Conservation (phyloP, 2,329 filamentous ascomycete species). For the Sclerotiophoma versabilis region DNA sequence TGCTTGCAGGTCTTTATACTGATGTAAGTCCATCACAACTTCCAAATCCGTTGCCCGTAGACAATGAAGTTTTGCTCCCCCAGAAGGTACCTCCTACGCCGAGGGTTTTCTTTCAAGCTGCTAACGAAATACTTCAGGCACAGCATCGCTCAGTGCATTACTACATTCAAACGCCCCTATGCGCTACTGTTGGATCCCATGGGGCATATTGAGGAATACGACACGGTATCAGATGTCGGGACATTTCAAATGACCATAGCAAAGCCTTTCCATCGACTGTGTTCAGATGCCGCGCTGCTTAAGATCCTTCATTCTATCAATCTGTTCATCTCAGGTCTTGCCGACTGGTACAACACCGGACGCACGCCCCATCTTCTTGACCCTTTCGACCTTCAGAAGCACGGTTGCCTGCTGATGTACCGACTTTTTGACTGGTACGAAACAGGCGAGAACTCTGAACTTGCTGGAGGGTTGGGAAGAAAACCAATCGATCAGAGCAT, state of each 20-base stretch:
- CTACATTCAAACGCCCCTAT: slow-evolving; percentile 42
- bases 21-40: slow-evolving; percentile 31
- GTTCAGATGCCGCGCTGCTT: neutral
- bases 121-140: slow-evolving; percentile 30
- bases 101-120: neutral
- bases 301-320: neutral
- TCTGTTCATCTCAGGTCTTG: slow-evolving; percentile 26
- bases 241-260: neutral
- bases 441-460: slow-evolving; percentile 16
- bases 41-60: neutral
- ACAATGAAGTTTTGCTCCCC: too few relatives aligned
- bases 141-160: slow-evolving; percentile 40
- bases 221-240: slow-evolving; percentile 3
- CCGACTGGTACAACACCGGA: slow-evolving; percentile 28
- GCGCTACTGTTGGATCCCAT: slow-evolving; percentile 27
- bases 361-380: slow-evolving; percentile 21
- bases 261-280: neutral
- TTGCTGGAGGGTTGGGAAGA: neutral
- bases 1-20: slow-evolving; percentile 44
- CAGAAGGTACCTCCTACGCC: too few relatives aligned
- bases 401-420: slow-evolving; percentile 36
- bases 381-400: slow-evolving; percentile 43
- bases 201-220: slow-evolving; percentile 35
- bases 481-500: slow-evolving; percentile 33
- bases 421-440: slow-evolving; percentile 40